Base-by-base conservation (phyloP, 345 rosid genomes). In the Lepidium sativum region DNA sequence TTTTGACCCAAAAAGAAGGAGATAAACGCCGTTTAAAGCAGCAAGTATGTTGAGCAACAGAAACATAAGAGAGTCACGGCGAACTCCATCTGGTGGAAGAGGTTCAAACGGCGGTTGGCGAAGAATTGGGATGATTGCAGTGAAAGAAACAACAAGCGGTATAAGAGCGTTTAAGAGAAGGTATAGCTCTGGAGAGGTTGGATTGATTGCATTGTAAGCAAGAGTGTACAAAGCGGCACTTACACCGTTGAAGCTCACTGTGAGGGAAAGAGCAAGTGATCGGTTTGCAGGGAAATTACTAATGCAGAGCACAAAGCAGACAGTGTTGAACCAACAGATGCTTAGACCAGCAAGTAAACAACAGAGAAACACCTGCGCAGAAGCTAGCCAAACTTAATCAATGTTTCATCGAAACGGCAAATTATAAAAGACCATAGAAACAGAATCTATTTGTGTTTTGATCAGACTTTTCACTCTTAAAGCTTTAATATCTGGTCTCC, bases 321-420 rank as follows among this genome's bases (percentile, higher is more conserved):
- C 92, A 11, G 98, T 92, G 83, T 92, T 92, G 87, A 92, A 92
- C 98, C 97, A 92, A 51, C 97, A 89, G 43, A 92, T 92, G 75
- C 97, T 89, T 60, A 84, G 77, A 66, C 98, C 98, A 58, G 96
- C 86, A 37, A 87, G 61, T 78, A 92, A 74, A 73, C 98, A 92
- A 20, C 89, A 83, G 9, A 83, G 79, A 61, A 86, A 86, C 58
- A 87, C 88, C 97, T 92, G 88, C 34, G 47, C 25, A 59, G 1
- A 39, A 50, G 8, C 65, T 16, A 67, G 21, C 42, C 15, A 68
- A 38, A 40, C 32, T 31, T 49, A 4, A 11, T 9, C 56, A 38
- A 27, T 39, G 23, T 17, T 55, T 55, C 34, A 39, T 49, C 12
- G n/a, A 20, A 18, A 59, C 9, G 1, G 14, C 15, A 49, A 18